These are phyloP conservation scores for Globisporangium alternatum DNA, from an alignment of 352 stramenopile species.

Conservation along the genomic window DNA sequence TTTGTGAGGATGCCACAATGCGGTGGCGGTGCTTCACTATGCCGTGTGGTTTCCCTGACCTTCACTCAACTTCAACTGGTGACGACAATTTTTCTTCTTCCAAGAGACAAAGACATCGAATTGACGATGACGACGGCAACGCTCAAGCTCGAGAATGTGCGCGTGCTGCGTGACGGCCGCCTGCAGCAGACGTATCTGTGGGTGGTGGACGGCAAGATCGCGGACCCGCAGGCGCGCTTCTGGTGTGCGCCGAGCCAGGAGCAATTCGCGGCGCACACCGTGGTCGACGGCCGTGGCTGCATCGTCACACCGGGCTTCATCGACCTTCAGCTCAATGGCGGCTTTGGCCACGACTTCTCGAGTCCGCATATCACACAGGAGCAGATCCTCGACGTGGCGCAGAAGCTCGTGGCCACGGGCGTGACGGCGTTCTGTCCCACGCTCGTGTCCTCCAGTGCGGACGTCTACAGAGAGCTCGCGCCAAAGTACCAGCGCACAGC, in stretches of 20 bases:
- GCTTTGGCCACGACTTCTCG: constrained; percentile 86
- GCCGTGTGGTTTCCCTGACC: not conserved
- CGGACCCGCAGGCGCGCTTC: constrained; percentile 55
- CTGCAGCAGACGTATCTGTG: constrained; percentile 44
- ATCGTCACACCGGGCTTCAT: constrained; percentile 87
- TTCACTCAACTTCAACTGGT: not conserved
- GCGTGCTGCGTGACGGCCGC: constrained; percentile 41
- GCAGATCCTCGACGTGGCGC: constrained; percentile 46
- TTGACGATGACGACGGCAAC: constrained; percentile 14
- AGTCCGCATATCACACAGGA: constrained; percentile 36
- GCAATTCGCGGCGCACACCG: constrained; percentile 37
- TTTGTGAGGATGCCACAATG: not conserved
- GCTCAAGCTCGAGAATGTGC: constrained; percentile 61
- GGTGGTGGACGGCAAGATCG: constrained; percentile 50
- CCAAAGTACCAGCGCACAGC: constrained; percentile 41
- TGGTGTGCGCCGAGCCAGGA: constrained; percentile 28
- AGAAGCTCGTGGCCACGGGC: constrained; percentile 55
- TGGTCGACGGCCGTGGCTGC: constrained; percentile 65
- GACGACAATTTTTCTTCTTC: not conserved
- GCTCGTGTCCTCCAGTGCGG: constrained; percentile 68
- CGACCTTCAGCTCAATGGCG: constrained; percentile 89
- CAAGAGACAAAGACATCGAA: not conserved
- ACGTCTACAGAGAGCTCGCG: constrained; percentile 62
- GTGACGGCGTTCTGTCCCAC: constrained; percentile 90
- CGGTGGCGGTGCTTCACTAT: not conserved